Evolutionary conservation across 176 grass and related monocot genomes (phyloP).

Genomic region (Coix lacrymajobi): DNA sequence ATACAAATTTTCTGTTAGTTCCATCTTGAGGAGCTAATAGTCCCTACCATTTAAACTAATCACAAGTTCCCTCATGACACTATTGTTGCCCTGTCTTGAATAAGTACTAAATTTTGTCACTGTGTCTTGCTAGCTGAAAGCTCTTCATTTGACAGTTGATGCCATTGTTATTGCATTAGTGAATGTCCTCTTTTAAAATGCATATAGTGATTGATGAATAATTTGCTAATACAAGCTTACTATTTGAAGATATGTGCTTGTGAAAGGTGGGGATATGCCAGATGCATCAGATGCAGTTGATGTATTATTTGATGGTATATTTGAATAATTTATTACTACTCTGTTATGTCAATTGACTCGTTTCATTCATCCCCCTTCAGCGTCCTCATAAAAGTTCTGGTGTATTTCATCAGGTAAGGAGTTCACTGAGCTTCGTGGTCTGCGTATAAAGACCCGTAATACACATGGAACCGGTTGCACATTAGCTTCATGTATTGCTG

Average conservation of each 20-base stretch:
- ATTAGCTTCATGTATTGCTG: slow-evolving; percentile 85
- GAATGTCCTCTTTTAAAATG: background rate
- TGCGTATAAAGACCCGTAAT: slow-evolving; percentile 66
- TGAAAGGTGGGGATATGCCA: slow-evolving; percentile 88
- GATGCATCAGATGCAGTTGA: slow-evolving; percentile 61
- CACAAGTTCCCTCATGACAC: background rate
- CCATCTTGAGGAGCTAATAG: background rate
- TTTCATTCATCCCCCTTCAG: background rate
- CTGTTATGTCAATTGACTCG: background rate
- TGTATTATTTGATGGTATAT: slow-evolving; percentile 80
- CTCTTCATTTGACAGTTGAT: background rate
- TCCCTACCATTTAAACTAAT: background rate
- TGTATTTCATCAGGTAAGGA: slow-evolving; percentile 56
- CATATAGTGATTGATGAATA: background rate
- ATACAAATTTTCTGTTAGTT: background rate
- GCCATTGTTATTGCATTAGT: background rate
- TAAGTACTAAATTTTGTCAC: background rate
- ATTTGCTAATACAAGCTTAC: background rate
- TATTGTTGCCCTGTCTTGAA: slow-evolving; percentile 11
- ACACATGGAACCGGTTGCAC: slow-evolving; percentile 98
- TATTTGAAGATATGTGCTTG: slow-evolving; percentile 81
- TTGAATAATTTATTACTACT: background rate
- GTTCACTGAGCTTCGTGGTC: slow-evolving; percentile 64
- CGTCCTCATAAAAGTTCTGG: background rate
- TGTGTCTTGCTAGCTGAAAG: background rate